Evolutionary conservation across 306 rosid genomes (phyloP), one percentile per base, ranked within the genome.

Genomic region (Myrica gale): DNA sequence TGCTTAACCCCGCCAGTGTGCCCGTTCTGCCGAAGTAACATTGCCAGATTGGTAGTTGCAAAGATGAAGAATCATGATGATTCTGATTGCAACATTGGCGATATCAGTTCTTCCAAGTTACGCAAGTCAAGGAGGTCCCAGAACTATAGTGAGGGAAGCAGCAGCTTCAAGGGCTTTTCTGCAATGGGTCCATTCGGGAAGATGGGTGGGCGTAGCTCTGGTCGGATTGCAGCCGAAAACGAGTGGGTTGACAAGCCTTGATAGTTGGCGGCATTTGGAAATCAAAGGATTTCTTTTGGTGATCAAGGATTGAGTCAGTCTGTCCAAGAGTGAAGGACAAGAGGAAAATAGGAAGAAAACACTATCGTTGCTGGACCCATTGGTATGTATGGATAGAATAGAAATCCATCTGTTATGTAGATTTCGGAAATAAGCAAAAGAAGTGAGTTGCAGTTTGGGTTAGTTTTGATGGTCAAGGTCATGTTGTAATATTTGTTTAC

Each of bases 21-120:
- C 74, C 98, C 98, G 0, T 95, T 95, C 83, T 92, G 98, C 77
- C 93, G 98, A 76, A 92, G 97, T 82, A 72, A 81, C 87, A 95
- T 95, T 52, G 81, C 71, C 8, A 83, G 79, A 32, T 77, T 92
- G 79, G 81, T 41, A 5, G 96, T 92, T 54, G 89, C 84, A 26
- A 79, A 88, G 76, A 82, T 82, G 11, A 87, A 89, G 83, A 68
- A 63, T 51, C 52, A 13, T 0, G 90, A 92, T 45, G 93, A 87
- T n/a, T 65, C 75, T 0, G 89, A 88, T 45, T 73, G 43, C 52
- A 90, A 95, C 9, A 74, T 69, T 6, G 79, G 84, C 20, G 94
- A 86, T 66, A 78, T 68, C 79, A 74, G 68, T 80, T 84, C 81
- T 79, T 84, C 89, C 81, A 95, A 85, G 87, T 79, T 74, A 72